phyloP scores from a whole-genome alignment of 1,284 basidiomycete species.

The Kalmanozyma brasiliensis region DNA sequence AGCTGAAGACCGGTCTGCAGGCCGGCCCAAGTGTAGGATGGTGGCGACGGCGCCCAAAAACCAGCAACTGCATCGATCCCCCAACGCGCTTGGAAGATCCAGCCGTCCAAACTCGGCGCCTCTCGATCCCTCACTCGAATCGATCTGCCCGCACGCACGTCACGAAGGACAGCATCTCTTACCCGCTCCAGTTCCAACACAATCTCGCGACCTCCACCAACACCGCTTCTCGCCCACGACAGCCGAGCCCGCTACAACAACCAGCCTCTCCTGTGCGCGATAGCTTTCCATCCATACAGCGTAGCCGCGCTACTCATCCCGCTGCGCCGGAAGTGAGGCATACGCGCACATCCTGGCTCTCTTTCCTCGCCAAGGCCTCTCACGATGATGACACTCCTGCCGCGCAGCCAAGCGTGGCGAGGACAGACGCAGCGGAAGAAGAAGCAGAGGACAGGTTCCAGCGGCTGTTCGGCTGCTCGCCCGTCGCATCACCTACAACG shows the following conservation, averaged over 20 bases:
- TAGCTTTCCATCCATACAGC: conserved; percentile 2
- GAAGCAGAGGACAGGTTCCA: conserved; percentile 29
- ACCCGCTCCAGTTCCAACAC: conserved; percentile 32
- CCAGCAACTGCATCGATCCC: background rate
- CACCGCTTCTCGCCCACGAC: background rate
- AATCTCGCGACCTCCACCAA: conserved; percentile 3
- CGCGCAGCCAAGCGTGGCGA: too few species aligned
- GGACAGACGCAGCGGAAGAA: background rate
- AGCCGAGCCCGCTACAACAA: conserved; percentile 15
- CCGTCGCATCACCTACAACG: conserved; percentile 22
- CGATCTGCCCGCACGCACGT: conserved; percentile 13
- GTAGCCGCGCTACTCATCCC: background rate
- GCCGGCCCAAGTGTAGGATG: background rate
- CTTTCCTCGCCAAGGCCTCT: conserved; percentile 16
- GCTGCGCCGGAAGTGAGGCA: background rate
- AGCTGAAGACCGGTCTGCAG: conserved; percentile 8
- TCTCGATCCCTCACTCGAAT: conserved; percentile 5
- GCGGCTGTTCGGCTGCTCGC: conserved; percentile 41
- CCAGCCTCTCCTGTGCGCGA: conserved; percentile 5
- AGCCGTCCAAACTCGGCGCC: background rate
- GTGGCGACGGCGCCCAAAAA: background rate
- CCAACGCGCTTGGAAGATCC: background rate
- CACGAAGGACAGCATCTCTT: conserved; percentile 37
- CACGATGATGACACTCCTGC: conserved; percentile 4
- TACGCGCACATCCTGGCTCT: conserved; percentile 28